Percentiles rank a stretch among this genome's conserved stretches.
Evolutionary conservation across 805 yeast species (phyloP).

Genomic region (Komagataella mondaviorum): DNA sequence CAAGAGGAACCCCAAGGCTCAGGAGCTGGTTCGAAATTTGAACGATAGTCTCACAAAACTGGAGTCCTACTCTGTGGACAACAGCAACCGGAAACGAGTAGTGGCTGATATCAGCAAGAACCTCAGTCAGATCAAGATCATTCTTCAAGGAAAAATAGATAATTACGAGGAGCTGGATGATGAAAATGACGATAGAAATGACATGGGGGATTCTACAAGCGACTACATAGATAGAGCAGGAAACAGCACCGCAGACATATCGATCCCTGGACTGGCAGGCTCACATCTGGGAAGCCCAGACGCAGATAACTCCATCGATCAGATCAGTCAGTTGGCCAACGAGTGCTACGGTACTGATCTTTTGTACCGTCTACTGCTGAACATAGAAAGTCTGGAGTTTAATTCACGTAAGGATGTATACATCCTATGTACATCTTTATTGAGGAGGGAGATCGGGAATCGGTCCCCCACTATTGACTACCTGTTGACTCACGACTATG

Average conservation of each 20-base stretch:
- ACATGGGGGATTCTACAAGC: background rate
- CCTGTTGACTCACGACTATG: constrained; percentile 50
- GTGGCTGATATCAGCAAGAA: constrained; percentile 67
- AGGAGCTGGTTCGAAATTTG: constrained; percentile 70
- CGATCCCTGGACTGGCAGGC: background rate
- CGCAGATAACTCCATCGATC: constrained; percentile 41
- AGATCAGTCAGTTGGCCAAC: constrained; percentile 60
- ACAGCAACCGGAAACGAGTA: constrained; percentile 23
- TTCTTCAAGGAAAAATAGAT: constrained; percentile 48
- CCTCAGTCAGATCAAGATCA: constrained; percentile 47
- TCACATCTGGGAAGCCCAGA: constrained; percentile 2
- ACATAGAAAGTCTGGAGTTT: constrained; percentile 63
- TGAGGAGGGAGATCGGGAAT: constrained; percentile 65
- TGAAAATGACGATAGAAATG: background rate
- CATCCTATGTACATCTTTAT: constrained; percentile 56
- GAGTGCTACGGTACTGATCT: constrained; percentile 68
- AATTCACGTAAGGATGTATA: constrained; percentile 82
- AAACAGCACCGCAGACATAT: background rate
- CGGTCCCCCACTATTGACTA: constrained; percentile 84
- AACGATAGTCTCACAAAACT: constrained; percentile 61
- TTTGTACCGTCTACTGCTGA: constrained; percentile 43
- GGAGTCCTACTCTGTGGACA: constrained; percentile 20
- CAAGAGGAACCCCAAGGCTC: constrained; percentile 83
- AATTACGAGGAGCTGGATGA: constrained; percentile 35
- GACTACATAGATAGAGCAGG: background rate